phyloP scores from a whole-genome alignment of 2,329 filamentous ascomycete genomes.

The Alternaria novae-zelandiae region DNA sequence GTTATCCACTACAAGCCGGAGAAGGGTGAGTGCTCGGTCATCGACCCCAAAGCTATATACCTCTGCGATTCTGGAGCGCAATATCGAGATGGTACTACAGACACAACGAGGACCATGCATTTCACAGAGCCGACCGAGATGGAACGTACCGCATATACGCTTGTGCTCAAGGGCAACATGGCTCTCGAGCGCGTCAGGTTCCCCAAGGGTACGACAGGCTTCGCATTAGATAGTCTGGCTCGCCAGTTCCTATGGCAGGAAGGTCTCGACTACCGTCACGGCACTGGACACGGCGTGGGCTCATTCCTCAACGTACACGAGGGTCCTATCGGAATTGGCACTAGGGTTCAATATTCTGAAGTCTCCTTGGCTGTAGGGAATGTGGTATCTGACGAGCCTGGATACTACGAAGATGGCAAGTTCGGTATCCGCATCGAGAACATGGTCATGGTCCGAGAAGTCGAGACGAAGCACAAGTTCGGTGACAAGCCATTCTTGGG shows the following conservation, averaged over 20 bases:
- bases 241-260: slow-evolving; percentile 92
- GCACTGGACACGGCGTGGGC: slow-evolving; percentile 94
- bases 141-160: slow-evolving; percentile 88
- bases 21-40: slow-evolving; percentile 76
- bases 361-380: slow-evolving; percentile 90
- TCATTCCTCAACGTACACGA: slow-evolving; percentile 97
- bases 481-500: slow-evolving; percentile 93
- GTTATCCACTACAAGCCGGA: slow-evolving; percentile 95
- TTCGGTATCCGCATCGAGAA: slow-evolving; percentile 98
- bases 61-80: slow-evolving; percentile 98
- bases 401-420: slow-evolving; percentile 93
- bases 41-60: slow-evolving; percentile 87
- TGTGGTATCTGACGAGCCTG: slow-evolving; percentile 93
- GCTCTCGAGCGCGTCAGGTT: slow-evolving; percentile 85
- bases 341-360: slow-evolving; percentile 87
- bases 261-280: slow-evolving; percentile 93
- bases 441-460: slow-evolving; percentile 86
- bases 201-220: slow-evolving; percentile 93
- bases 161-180: slow-evolving; percentile 94
- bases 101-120: slow-evolving; percentile 91
- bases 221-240: slow-evolving; percentile 85
- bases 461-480: slow-evolving; percentile 85
- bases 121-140: slow-evolving; percentile 84
- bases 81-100: slow-evolving; percentile 93
- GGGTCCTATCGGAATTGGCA: slow-evolving; percentile 94